Evolutionary conservation across 2,329 filamentous ascomycete genomes (phyloP).

Genomic region (Geosmithia flava): DNA sequence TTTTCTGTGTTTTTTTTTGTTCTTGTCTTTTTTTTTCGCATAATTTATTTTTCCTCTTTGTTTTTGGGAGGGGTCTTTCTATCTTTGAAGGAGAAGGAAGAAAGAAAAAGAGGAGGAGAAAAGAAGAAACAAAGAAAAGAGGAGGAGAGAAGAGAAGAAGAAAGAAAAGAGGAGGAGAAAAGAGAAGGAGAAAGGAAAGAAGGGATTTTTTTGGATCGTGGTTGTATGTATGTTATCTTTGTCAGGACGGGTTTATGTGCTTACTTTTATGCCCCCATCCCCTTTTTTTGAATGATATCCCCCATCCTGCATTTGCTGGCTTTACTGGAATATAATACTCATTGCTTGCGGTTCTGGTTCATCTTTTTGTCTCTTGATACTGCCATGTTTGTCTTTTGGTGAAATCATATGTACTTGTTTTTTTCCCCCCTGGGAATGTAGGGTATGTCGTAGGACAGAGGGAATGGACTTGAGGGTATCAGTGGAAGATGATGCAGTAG

Average conservation of each 20-base stretch:
- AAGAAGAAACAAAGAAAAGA: no score
- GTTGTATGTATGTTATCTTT: not conserved
- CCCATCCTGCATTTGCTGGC: not conserved
- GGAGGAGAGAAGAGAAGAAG: not conserved
- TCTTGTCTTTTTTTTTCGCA: no score
- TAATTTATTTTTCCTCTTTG: no score
- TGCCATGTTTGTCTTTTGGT: not conserved
- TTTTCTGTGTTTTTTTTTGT: no score
- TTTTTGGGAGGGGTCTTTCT: no score
- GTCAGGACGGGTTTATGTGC: not conserved
- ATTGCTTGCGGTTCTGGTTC: not conserved
- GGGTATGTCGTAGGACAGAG: no score
- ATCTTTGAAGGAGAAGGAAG: not conserved
- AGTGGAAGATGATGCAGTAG: no score
- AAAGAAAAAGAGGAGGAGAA: not conserved
- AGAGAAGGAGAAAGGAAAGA: no score
- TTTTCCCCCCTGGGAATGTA: no score
- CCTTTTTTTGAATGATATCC: no score
- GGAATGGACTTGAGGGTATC: no score
- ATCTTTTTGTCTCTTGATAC: not conserved
- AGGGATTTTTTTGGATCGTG: not conserved
- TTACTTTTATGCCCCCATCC: no score
- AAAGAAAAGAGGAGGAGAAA: not conserved
- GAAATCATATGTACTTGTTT: not conserved
- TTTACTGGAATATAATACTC: not conserved